Conservation (phyloP, 139 green algal genomes). For the Mychonastes homosphaera region DNA sequence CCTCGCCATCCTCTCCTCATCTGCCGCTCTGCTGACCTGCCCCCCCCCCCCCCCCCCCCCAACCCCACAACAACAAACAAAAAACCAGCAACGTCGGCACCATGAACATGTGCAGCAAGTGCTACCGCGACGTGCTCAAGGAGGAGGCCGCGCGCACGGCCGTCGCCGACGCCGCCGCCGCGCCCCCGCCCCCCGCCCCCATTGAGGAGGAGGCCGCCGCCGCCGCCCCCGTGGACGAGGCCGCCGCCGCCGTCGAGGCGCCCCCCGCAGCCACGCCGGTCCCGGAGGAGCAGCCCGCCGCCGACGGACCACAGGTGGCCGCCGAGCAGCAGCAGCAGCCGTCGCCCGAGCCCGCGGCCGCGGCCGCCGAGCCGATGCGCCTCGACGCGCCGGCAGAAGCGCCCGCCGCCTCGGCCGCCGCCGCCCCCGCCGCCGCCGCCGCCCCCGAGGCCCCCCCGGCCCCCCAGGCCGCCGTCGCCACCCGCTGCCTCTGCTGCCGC, state of each 20-base stretch:
- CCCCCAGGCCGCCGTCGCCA: neutral
- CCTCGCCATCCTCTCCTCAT: no score
- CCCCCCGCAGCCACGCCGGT: neutral
- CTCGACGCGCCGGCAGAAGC: neutral
- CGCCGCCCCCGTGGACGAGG: neutral
- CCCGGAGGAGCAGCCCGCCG: constrained; percentile 6
- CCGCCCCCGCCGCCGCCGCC: neutral
- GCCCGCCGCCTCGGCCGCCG: neutral
- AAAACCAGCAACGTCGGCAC: no score
- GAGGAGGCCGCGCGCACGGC: constrained; percentile 14
- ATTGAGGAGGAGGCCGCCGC: neutral
- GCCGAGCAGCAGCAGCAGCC: constrained; percentile 1
- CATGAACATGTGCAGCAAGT: constrained; percentile 63
- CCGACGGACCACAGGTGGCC: neutral
- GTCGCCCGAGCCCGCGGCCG: neutral
- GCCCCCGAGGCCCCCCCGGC: constrained; percentile 5
- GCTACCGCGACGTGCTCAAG: constrained; percentile 35
- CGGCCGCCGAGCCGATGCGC: neutral
- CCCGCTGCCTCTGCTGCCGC: constrained; percentile 40
- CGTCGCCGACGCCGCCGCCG: neutral
- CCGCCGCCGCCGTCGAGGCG: neutral
- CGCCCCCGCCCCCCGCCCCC: neutral
- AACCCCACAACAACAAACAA: no score
- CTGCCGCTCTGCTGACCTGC: no score
- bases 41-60: no score